phyloP scores from a whole-genome alignment of 441 rosid genomes.

The Geranium incanum region DNA sequence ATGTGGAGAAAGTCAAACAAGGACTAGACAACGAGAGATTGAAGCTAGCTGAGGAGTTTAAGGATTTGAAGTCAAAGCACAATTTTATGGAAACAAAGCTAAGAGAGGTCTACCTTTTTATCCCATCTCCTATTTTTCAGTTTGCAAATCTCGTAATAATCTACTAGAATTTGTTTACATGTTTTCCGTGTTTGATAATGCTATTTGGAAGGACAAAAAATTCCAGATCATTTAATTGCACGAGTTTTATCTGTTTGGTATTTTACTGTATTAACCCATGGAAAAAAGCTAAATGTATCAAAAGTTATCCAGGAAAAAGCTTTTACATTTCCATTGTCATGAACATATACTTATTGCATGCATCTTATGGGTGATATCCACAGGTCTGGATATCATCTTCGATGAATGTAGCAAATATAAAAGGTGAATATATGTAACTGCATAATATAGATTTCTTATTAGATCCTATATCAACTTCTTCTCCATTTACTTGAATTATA shows the following conservation, averaged over 20 bases:
- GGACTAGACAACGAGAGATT: not conserved
- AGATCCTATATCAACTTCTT: no score
- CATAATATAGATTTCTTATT: no score
- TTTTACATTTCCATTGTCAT: not conserved
- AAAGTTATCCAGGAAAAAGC: not conserved
- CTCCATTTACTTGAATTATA: no score
- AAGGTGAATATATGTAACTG: not conserved
- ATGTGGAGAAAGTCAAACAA: not conserved
- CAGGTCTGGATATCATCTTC: not conserved
- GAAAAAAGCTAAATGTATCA: not conserved
- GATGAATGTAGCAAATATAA: no score
- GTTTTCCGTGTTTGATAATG: not conserved
- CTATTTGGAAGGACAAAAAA: not conserved
- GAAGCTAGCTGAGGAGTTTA: not conserved
- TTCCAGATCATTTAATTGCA: not conserved
- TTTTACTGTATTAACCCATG: not conserved
- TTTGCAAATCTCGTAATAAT: not conserved
- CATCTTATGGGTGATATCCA: not conserved
- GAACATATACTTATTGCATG: not conserved
- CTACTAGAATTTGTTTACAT: not conserved
- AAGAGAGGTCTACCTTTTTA: not conserved
- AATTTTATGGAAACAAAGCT: not conserved
- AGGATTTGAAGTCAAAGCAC: conserved; percentile 3
- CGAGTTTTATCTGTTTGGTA: not conserved
- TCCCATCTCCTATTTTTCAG: not conserved